Evolutionary conservation across 2,329 filamentous ascomycete genomes (phyloP).

Genomic region (Pseudophaeomoniella oleicola): DNA sequence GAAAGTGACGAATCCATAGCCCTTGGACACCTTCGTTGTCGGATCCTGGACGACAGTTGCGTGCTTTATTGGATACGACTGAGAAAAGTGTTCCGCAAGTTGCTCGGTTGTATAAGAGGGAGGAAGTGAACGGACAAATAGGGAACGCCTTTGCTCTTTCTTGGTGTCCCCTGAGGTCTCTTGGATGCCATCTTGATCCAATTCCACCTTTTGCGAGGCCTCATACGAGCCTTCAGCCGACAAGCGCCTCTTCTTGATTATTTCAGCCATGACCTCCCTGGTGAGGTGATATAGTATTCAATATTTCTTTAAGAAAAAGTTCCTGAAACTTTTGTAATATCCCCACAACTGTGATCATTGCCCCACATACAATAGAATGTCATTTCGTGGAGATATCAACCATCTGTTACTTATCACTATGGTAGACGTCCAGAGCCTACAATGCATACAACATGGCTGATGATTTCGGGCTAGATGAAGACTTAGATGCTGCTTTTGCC

Average conservation of each 20-base stretch:
- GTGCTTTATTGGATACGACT: constrained; percentile 89
- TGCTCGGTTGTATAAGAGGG: constrained; percentile 63
- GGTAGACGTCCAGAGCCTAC: too few relatives aligned
- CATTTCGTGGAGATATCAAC: too few relatives aligned
- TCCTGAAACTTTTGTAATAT: neutral
- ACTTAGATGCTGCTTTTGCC: constrained; percentile 20
- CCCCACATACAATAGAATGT: neutral
- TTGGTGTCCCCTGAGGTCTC: constrained; percentile 10
- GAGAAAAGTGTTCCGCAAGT: constrained; percentile 79
- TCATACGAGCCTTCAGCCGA: constrained; percentile 15
- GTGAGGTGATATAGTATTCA: too few relatives aligned
- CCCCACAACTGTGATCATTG: neutral
- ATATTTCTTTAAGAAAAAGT: neutral
- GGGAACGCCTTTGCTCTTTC: constrained; percentile 40
- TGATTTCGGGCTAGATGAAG: constrained; percentile 31
- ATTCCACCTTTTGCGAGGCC: constrained; percentile 6
- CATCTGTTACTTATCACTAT: too few relatives aligned
- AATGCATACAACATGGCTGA: constrained; percentile 34
- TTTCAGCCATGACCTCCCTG: constrained; percentile 16
- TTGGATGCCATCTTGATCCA: constrained; percentile 12
- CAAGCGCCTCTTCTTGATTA: constrained; percentile 21
- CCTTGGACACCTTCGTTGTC: constrained; percentile 71
- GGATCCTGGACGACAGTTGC: constrained; percentile 83
- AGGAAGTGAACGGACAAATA: constrained; percentile 85
- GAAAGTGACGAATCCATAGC: constrained; percentile 95